Conservation (phyloP, 495 filamentous ascomycete genomes). For the Neurospora pannonica region DNA sequence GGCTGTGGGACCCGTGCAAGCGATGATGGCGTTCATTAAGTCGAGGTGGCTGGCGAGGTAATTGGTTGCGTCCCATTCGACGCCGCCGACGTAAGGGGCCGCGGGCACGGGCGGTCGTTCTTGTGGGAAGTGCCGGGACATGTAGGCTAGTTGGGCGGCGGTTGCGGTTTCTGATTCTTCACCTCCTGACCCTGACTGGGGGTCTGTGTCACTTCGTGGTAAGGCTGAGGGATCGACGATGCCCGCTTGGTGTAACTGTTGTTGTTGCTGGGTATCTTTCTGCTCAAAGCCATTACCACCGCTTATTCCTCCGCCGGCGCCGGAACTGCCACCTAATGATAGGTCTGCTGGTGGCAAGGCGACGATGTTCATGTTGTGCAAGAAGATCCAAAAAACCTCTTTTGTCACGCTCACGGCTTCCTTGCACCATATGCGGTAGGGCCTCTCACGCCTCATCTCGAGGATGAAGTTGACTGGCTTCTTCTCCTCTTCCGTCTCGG, state of each 20-base stretch:
- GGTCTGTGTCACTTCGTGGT: constrained; percentile 1
- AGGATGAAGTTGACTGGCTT: constrained; percentile 77
- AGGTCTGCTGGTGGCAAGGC: constrained; percentile 40
- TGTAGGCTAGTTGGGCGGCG: constrained; percentile 38
- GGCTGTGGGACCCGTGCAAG: constrained; percentile 58
- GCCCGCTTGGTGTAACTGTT: not conserved
- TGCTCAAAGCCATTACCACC: not conserved
- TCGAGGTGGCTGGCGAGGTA: constrained; percentile 90
- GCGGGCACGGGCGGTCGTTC: constrained; percentile 85
- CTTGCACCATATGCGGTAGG: constrained; percentile 89
- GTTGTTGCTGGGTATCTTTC: not conserved
- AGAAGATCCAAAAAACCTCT: constrained; percentile 99
- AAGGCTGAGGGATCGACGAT: not conserved
- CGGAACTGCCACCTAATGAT: constrained; percentile 7
- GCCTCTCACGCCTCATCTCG: constrained; percentile 76
- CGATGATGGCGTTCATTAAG: constrained; percentile 81
- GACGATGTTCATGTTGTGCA: constrained; percentile 86
- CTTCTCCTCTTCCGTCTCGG: constrained; percentile 60
- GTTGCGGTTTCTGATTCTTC: constrained; percentile 18
- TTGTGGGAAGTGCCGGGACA: constrained; percentile 70
- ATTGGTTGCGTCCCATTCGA: constrained; percentile 98
- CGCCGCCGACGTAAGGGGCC: constrained; percentile 92
- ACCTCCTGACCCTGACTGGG: not conserved
- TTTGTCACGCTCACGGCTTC: constrained; percentile 89
- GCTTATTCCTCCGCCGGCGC: constrained; percentile 1